Conservation (phyloP, 2,329 filamentous ascomycete species). For the Seiridium unicorne region DNA sequence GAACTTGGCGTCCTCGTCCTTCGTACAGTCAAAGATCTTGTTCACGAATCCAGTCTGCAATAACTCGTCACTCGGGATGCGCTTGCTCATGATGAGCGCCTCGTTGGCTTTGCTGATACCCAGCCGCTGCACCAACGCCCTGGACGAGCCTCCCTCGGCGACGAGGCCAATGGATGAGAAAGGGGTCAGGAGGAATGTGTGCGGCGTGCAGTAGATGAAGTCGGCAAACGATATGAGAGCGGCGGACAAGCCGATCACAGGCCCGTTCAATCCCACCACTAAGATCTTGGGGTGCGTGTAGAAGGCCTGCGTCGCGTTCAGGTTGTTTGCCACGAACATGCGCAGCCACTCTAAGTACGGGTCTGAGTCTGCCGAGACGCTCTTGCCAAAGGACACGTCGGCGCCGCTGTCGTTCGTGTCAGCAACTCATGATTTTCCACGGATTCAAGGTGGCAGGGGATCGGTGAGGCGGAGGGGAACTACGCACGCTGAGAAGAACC, state of each 20-base stretch:
- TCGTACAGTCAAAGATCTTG: slow-evolving; percentile 64
- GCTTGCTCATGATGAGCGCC: slow-evolving; percentile 86
- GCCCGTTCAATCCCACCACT: slow-evolving; percentile 86
- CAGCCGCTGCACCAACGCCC: slow-evolving; percentile 75
- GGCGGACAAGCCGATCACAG: slow-evolving; percentile 83
- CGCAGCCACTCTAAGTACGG: slow-evolving; percentile 58
- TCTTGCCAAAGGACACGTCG: slow-evolving; percentile 60
- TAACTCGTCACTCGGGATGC: slow-evolving; percentile 71
- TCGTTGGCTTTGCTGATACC: slow-evolving; percentile 85
- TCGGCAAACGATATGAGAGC: slow-evolving; percentile 81
- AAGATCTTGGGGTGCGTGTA: slow-evolving; percentile 94
- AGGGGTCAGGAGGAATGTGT: slow-evolving; percentile 84
- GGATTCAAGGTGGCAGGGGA: neutral
- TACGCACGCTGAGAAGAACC: slow-evolving; percentile 81
- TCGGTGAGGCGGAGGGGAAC: neutral
- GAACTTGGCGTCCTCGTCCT: slow-evolving; percentile 68
- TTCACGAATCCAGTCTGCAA: slow-evolving; percentile 81
- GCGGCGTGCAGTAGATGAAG: slow-evolving; percentile 85
- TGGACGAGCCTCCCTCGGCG: slow-evolving; percentile 78
- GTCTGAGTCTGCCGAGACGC: slow-evolving; percentile 21
- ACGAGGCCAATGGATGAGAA: slow-evolving; percentile 90
- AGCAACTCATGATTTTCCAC: neutral
- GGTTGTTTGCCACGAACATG: slow-evolving; percentile 78
- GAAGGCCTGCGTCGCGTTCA: slow-evolving; percentile 87
- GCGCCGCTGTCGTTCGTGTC: slow-evolving; percentile 60